phyloP scores from a whole-genome alignment of 176 grass and related monocot species.

The Thalia dealbata region DNA sequence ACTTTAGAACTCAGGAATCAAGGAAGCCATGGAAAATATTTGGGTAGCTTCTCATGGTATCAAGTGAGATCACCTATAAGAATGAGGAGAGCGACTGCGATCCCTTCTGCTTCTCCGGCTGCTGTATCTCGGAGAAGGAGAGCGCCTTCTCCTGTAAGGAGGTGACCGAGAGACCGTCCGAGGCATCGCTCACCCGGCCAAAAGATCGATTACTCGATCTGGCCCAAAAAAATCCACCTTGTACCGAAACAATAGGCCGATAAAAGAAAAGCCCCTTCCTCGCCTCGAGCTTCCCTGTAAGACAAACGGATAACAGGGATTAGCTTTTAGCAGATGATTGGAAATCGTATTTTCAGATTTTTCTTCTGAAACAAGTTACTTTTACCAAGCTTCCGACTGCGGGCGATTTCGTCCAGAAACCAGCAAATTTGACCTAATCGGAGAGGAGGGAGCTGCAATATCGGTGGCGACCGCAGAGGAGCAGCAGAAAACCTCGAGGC shows the following conservation, averaged over 20 bases:
- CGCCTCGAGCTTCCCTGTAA: background rate
- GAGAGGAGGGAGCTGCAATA: background rate
- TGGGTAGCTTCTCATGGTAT: background rate
- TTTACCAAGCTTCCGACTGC: background rate
- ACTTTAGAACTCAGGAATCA: background rate
- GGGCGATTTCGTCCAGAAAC: background rate
- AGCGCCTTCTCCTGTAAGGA: constrained; percentile 57
- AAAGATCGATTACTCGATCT: constrained; percentile 1
- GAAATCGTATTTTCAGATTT: background rate
- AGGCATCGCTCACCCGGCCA: constrained; percentile 31
- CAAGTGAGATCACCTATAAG: constrained; percentile 82
- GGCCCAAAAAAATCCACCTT: background rate
- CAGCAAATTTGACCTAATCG: background rate
- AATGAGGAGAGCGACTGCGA: constrained; percentile 79
- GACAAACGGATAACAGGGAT: too few species aligned
- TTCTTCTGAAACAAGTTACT: background rate
- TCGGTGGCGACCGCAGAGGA: background rate
- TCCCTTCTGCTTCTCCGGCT: constrained; percentile 57
- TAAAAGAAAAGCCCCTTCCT: background rate
- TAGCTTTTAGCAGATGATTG: background rate
- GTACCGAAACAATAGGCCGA: background rate
- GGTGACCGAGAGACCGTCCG: constrained; percentile 59
- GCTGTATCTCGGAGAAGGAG: constrained; percentile 53
- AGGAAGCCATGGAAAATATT: background rate
- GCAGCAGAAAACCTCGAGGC: background rate